Conservation (phyloP, 169 alveolate genomes). For the Pseudocohnilembus persalinus region DNA sequence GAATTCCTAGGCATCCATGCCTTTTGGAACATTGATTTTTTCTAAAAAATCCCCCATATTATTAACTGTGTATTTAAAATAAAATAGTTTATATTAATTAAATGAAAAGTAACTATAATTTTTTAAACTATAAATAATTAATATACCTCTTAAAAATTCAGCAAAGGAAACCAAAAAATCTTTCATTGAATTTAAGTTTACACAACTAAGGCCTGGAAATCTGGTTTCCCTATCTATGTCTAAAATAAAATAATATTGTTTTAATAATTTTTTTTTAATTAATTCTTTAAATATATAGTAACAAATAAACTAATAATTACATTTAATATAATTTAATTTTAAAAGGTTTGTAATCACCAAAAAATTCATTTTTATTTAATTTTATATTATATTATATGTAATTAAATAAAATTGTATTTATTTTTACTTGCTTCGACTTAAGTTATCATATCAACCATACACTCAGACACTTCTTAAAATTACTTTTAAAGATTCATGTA, state of each 20-base stretch:
- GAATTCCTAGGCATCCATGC: slow-evolving; percentile 19
- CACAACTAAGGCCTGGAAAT: slow-evolving; percentile 13
- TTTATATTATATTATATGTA: too few relatives aligned
- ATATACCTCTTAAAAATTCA: slow-evolving; percentile 10
- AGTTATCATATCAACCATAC: neutral
- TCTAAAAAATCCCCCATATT: slow-evolving; percentile 10
- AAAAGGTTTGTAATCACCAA: too few relatives aligned
- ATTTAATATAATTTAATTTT: too few relatives aligned
- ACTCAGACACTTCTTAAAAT: neutral
- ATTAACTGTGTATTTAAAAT: neutral
- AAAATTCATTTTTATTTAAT: too few relatives aligned
- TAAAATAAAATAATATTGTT: too few relatives aligned
- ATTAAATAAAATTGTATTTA: too few relatives aligned
- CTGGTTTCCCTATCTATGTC: neutral
- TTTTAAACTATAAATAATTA: neutral
- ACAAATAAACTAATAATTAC: too few relatives aligned
- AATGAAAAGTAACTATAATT: neutral
- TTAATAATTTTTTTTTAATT: too few relatives aligned
- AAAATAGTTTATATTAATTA: too few relatives aligned
- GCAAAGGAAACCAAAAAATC: slow-evolving; percentile 11
- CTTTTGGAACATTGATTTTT: slow-evolving; percentile 20
- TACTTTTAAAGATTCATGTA: too few relatives aligned
- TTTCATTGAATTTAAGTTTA: slow-evolving; percentile 14
- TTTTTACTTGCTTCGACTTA: neutral
- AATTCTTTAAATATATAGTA: neutral